A percentile compares a stretch with the other conserved stretches of the same genome.
phyloP scores from a whole-genome alignment of 73 alveolate genomes.

The Diophrys appendiculata region DNA sequence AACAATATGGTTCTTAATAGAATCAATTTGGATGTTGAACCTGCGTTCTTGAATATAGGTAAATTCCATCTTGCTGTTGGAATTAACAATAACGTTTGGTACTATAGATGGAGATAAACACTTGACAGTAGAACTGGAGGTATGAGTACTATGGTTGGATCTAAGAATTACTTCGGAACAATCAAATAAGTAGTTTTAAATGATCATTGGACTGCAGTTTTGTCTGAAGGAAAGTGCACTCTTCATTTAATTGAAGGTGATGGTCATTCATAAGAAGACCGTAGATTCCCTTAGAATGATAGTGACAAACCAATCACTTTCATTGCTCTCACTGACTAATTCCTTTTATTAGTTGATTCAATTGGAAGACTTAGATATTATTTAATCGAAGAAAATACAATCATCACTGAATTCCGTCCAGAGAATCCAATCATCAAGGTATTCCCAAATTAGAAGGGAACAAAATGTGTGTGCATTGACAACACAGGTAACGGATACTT shows the following conservation, averaged over 20 bases:
- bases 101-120: conserved; percentile 72
- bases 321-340: conserved; percentile 85
- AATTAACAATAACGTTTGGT: conserved; percentile 83
- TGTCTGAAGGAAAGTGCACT: conserved; percentile 83
- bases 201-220: conserved; percentile 89
- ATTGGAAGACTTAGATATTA: conserved; percentile 83
- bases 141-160: conserved; percentile 42
- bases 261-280: conserved; percentile 46
- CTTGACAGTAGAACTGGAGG: background rate
- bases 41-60: conserved; percentile 69
- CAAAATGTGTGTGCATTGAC: conserved; percentile 90
- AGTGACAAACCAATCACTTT: conserved; percentile 83
- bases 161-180: conserved; percentile 88
- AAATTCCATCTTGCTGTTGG: conserved; percentile 84
- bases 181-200: conserved; percentile 81
- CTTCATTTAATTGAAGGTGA: conserved; percentile 83
- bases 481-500: conserved; percentile 91
- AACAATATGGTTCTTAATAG: conserved; percentile 56
- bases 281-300: conserved; percentile 89
- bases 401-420: conserved; percentile 81
- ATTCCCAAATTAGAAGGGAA: conserved; percentile 89
- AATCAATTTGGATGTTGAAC: conserved; percentile 72
- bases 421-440: conserved; percentile 76
- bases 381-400: conserved; percentile 78
- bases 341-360: conserved; percentile 85